Evolutionary conservation across 2,329 filamentous ascomycete genomes (phyloP), one percentile per base, ranked within the genome.

Genomic region (Tolypocladium amazonense): DNA sequence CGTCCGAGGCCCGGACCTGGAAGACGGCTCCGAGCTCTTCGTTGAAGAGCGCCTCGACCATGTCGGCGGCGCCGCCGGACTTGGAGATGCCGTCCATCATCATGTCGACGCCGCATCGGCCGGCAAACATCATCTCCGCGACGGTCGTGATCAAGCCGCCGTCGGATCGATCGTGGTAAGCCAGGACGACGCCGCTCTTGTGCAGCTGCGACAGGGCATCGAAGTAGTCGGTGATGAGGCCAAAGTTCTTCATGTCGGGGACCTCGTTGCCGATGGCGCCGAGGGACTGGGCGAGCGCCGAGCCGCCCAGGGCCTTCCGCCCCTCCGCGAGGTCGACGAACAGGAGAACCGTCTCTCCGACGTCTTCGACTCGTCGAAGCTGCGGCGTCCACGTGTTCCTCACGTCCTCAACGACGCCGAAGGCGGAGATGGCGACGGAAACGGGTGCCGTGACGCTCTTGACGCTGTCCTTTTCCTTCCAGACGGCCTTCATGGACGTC

Each of bases 401-500:
- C 58, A 92, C 87, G 71, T 95, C 85, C 58, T 88, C 83, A 3
- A 97, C 92, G 2, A 91, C 84, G 1, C 88, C 88, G 69, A 97
- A 97, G 1, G 94, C 90, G 6, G 94, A 92, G 66, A 97, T 92
- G 59, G 97, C 87, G 7, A 96, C 82, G 0, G 93, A 96, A 67
- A 97, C 84, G 1, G 94, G 94, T 5, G 94, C 90, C 43, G 91
- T 97, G 56, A 97, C 93, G 65, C 92, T 92, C 77, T 89, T 94
- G 18, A 81, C 76, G 62, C 89, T 81, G 23, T 82, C 77, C 62
- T 79, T 78, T 65, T 93, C 89, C 69, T 86, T 88, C 94, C 94
- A 97, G 59, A 91, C 91, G 68, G 95, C 93, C 80, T 97, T 97
- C 94, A 99, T 97, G 3, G 92, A 97, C 75, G 95, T 96, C 0